Evolutionary conservation across 1,284 basidiomycete genomes (phyloP), one percentile per base, ranked within the genome.

Genomic region (Gomphus bonarii): DNA sequence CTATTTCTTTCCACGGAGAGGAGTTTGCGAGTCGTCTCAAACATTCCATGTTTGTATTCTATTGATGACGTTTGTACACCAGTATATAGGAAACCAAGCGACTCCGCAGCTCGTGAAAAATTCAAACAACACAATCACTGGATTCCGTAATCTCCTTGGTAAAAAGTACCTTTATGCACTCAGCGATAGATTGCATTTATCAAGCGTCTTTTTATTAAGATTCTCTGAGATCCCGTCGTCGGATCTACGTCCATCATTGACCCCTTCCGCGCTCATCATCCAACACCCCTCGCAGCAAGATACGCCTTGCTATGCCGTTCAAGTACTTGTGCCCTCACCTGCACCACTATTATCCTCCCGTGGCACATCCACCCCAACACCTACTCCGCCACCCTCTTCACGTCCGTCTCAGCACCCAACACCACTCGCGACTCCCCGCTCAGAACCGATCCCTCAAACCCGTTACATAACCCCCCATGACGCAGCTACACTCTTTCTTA

Each of bases 71-170:
- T 22, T 7, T 16, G 20, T 31, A 20, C 47, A 3, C 65, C 65
- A 95, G 91, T 98, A 99, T 75, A 88, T 97, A 57, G 95, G 95
- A 64, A 97, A 93, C 73, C 91, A 95, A 68, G 95, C 95, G 53
- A 92, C 88, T 66, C 88, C 85, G 10, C 95, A 99, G 69, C 86
- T 98, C 50, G 88, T 99, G 31, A 95, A 97, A 72, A 99, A 99
- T 70, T 78, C 89, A 3, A 78, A 86, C 68, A 99, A 99, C 72
- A 97, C 95, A 38, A 95, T 99, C 66, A 86, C 85, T 53, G 88
- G 88, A 10, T 99, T 99, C 78, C 80, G 95, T 51, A 94, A 97
- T 71, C 76, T 98, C 10, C 78, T 99, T 42, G 95, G 97, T 54
- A 92, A 92, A 77, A 92, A 84, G 87, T 92, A 58, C 35, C 78